Base-by-base conservation (phyloP, 169 alveolate species). In the Eimeria necatrix region DNA sequence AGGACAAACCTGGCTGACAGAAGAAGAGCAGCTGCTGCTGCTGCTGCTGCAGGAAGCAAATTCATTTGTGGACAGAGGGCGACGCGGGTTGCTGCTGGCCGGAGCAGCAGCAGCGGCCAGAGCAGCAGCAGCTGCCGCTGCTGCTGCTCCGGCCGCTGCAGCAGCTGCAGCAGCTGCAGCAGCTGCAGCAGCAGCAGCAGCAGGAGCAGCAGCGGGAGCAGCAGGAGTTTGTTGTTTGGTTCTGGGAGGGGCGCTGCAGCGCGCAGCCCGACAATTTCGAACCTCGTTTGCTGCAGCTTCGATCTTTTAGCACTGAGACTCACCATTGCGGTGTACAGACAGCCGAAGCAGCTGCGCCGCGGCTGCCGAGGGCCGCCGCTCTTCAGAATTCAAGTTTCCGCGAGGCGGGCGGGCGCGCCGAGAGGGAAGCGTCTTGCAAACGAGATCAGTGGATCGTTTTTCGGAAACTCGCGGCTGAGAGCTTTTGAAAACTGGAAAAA, bases 161-260 rank as follows among this genome's bases (percentile, higher is more conserved):
- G 41, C 76, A 64, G 9, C 46, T 5, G 46, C 26, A 8, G 76
- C 76, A 64, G 41, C 48, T 22, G 7, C 48, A 64, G 46, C 76
- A 64, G 76, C 76, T 22, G 76, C 76, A 64, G 76, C 76, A 64
- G 76, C 26, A 64, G 9, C 76, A 7, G 76, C 76, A 64, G 76
- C 46, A 64, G 4, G 6, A 8, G 76, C 7, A 3, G 41, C 26
- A 64, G 2, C 46, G 41, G 76, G 76, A 61, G 73, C 73, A 61
- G 61, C 61, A 53, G 61, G 18, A 53, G 61, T 53, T 6, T 12
- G 12, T 8, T 53, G 6, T 53, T 6, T 6, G 61, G 61, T 12
- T 6, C 61, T 53, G 61, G 61, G 18, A 53, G 61, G 6, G 61
- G 61, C 61, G 18, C 61, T 53, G 41, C 76, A 10, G n/a, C 76